These are phyloP conservation scores for Somion occarium DNA, from an alignment of 1,284 basidiomycete species.

Conservation along the genomic window DNA sequence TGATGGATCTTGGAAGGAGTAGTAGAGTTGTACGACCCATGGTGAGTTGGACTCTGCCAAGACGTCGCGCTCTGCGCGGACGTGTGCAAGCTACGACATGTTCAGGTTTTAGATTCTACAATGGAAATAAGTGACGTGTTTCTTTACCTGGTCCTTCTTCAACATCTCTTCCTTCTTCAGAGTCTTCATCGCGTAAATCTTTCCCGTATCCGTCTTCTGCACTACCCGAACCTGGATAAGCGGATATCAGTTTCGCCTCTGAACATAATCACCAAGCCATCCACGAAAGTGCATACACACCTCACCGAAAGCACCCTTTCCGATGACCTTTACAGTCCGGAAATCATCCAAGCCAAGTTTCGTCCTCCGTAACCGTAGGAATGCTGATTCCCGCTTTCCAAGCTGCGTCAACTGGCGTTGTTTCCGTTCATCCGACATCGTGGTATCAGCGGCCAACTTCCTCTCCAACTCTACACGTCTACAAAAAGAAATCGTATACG, in stretches of 20 bases:
- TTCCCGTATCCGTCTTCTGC: conserved; percentile 95
- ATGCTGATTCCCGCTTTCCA: conserved; percentile 88
- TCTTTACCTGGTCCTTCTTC: conserved; percentile 90
- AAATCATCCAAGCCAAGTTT: conserved; percentile 94
- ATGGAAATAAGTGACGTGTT: not conserved
- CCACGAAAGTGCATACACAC: conserved; percentile 41
- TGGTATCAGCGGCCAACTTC: conserved; percentile 71
- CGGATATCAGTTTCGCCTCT: not conserved
- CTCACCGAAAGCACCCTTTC: conserved; percentile 98
- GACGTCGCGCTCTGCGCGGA: conserved; percentile 97
- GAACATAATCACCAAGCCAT: not conserved
- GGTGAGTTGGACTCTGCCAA: conserved; percentile 96
- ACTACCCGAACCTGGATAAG: conserved; percentile 78
- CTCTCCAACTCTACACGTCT: conserved; percentile 94
- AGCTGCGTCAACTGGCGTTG: conserved; percentile 89
- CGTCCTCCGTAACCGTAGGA: conserved; percentile 86
- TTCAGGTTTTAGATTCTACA: not conserved
- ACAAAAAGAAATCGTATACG: conserved; percentile 6
- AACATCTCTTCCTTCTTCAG: conserved; percentile 98
- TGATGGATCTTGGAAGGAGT: conserved; percentile 96
- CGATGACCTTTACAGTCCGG: conserved; percentile 96
- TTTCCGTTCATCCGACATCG: conserved; percentile 79
- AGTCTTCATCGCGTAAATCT: conserved; percentile 99
- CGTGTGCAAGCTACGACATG: conserved; percentile 79
- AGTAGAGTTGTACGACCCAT: conserved; percentile 98